These are phyloP conservation scores for Auriculariales sp. DNA, from an alignment of 768 basidiomycete species.

Conservation along the genomic window DNA sequence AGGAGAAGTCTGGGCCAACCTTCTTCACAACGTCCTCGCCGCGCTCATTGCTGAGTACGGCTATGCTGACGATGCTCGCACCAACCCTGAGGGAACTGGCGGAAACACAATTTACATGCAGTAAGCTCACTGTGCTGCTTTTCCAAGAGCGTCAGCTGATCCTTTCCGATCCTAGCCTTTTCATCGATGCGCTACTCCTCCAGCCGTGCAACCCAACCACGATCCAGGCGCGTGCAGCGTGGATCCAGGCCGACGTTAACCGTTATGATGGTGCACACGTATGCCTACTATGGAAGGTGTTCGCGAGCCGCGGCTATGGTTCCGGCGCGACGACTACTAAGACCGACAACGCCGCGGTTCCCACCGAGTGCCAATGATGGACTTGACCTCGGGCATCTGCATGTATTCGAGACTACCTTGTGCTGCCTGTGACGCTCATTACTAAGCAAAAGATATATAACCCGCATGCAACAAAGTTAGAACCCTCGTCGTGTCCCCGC, in stretches of 20 bases:
- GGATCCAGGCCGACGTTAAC: conserved; percentile 38
- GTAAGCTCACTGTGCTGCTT: no score
- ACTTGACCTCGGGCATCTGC: no score
- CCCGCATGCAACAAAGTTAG: no score
- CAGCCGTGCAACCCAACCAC: conserved; percentile 37
- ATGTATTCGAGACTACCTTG: no score
- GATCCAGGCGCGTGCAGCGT: conserved; percentile 30
- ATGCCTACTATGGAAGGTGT: conserved; percentile 29
- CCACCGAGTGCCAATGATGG: no score
- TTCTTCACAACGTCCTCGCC: conserved; percentile 22
- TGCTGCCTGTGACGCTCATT: no score
- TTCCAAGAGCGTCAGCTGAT: no score
- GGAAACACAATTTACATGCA: conserved; percentile 23
- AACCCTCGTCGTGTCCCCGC: no score
- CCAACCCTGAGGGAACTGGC: conserved; percentile 23
- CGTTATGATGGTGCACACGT: conserved; percentile 29
- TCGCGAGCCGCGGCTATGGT: conserved; percentile 36
- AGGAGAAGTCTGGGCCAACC: conserved; percentile 42
- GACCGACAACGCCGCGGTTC: conserved; percentile 16
- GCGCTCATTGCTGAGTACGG: conserved; percentile 15
- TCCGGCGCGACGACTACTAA: conserved; percentile 18
- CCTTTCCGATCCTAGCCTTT: conserved; percentile 35
- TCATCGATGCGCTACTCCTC: conserved; percentile 33
- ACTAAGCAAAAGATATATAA: no score
- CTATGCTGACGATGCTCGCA: conserved; percentile 20